Conservation (phyloP, 257 asterid species). For the Solanum pennellii region DNA sequence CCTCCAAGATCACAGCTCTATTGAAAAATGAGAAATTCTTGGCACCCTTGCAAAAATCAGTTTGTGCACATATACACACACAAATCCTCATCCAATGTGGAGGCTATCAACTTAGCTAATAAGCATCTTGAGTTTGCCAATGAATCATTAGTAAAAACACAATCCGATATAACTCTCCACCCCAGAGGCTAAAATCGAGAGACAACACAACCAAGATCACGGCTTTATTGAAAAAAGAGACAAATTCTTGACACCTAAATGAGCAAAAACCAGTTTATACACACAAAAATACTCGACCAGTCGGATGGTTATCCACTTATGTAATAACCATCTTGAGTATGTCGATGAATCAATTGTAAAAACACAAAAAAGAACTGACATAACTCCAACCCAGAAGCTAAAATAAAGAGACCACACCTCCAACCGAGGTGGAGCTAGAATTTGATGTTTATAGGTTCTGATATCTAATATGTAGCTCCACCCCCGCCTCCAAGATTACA, state of each 20-base stretch:
- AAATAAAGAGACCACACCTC: background rate
- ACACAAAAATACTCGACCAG: constrained; percentile 29
- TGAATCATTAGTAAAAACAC: background rate
- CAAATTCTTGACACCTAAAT: background rate
- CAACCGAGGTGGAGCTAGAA: background rate
- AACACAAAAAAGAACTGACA: background rate
- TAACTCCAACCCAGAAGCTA: background rate
- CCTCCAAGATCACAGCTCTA: background rate
- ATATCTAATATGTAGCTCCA: background rate
- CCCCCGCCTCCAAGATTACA: background rate
- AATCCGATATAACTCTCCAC: background rate
- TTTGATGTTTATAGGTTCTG: background rate
- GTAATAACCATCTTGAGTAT: constrained; percentile 71
- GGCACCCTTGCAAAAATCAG: background rate
- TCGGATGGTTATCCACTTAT: constrained; percentile 72
- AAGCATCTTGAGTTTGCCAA: constrained; percentile 66
- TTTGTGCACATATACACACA: background rate
- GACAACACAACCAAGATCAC: background rate
- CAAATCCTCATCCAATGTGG: constrained; percentile 18
- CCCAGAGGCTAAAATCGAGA: background rate
- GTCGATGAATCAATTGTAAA: background rate
- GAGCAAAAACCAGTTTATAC: background rate
- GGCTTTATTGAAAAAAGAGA: background rate
- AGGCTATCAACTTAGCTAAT: constrained; percentile 70
- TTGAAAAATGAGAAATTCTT: background rate